Conservation (phyloP, 2,329 filamentous ascomycete species). For the Colletotrichum sp. region DNA sequence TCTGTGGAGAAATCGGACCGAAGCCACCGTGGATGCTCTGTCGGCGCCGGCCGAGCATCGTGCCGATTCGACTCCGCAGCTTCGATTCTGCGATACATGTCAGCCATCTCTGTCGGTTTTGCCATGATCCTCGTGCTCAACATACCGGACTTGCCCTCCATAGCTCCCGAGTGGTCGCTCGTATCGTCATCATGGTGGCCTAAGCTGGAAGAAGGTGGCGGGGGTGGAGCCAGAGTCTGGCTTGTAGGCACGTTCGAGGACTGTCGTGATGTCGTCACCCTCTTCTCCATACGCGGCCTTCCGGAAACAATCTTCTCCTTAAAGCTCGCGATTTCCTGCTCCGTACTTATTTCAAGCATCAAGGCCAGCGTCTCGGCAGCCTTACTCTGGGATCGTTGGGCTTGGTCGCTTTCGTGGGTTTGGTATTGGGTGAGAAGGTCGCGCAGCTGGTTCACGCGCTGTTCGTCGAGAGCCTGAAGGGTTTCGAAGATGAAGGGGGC, state of each 20-base stretch:
- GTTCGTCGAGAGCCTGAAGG: conserved; percentile 89
- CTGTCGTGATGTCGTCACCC: conserved; percentile 43
- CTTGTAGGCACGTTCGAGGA: conserved; percentile 40
- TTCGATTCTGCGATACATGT: conserved; percentile 53
- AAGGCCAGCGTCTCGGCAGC: conserved; percentile 82
- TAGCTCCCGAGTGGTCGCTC: conserved; percentile 49
- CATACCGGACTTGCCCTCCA: conserved; percentile 29
- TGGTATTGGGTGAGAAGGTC: conserved; percentile 92
- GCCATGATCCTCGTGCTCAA: background rate
- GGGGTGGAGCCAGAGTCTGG: conserved; percentile 31
- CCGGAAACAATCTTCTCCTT: conserved; percentile 21
- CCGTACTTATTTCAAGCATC: conserved; percentile 85
- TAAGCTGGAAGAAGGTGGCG: conserved; percentile 17
- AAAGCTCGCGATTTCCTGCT: conserved; percentile 72
- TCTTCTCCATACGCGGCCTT: conserved; percentile 40
- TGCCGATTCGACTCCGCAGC: conserved; percentile 69
- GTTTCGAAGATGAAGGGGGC: conserved; percentile 95
- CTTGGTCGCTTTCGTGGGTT: conserved; percentile 88
- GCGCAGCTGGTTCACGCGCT: conserved; percentile 84
- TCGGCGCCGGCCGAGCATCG: conserved; percentile 69
- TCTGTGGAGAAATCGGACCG: conserved; percentile 60
- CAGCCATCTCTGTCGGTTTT: conserved; percentile 20
- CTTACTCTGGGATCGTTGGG: conserved; percentile 75
- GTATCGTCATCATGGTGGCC: conserved; percentile 41
- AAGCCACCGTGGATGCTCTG: conserved; percentile 71